Conservation (phyloP, 306 rosid genomes). For the Sicyos baderoa region DNA sequence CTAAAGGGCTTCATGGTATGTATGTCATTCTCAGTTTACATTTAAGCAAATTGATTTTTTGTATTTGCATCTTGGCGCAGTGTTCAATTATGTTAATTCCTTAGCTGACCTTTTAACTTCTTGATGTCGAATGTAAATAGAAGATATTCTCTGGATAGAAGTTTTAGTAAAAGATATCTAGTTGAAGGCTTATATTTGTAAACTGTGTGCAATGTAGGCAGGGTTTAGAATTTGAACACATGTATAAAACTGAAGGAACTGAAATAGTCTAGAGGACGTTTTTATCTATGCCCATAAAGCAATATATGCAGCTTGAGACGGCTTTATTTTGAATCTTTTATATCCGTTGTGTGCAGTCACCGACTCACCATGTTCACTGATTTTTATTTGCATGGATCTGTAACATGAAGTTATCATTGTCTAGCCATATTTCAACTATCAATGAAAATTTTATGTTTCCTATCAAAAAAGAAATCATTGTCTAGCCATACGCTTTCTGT, state of each 20-base stretch:
- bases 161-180: background rate
- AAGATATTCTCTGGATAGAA: background rate
- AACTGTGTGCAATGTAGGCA: background rate
- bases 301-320: background rate
- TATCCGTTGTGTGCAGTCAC: background rate
- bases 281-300: background rate
- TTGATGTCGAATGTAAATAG: background rate
- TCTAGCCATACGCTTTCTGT: background rate
- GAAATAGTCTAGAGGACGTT: background rate
- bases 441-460: too few relatives aligned
- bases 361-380: background rate
- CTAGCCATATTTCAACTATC: background rate
- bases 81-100: background rate
- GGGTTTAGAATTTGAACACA: background rate
- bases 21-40: slow-evolving; percentile 19
- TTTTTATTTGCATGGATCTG: background rate
- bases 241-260: background rate
- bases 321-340: background rate
- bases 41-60: slow-evolving; percentile 6
- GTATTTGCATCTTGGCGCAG: background rate
- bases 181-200: background rate
- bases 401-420: background rate
- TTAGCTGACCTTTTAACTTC: background rate
- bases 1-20: slow-evolving; percentile 88
- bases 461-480: too few relatives aligned